Conservation (phyloP, 2,329 filamentous ascomycete species). For the Aspergillus luchuensis region DNA sequence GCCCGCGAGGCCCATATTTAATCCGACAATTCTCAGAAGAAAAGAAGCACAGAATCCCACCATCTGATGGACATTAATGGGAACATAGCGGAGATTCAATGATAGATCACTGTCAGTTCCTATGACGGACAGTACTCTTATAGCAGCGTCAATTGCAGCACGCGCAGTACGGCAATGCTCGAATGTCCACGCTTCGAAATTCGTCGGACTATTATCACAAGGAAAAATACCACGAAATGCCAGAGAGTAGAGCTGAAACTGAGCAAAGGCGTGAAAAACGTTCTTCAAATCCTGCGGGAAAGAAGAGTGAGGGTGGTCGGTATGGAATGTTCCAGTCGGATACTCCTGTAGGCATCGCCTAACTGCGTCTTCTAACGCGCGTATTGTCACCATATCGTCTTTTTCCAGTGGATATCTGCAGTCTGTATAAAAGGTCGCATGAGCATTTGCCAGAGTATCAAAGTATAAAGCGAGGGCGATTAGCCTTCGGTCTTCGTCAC, state of each 20-base stretch:
- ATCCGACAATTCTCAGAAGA: slow-evolving; percentile 29
- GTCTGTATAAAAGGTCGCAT: slow-evolving; percentile 54
- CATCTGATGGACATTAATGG: slow-evolving; percentile 30
- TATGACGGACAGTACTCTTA: slow-evolving; percentile 17
- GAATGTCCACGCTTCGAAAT: slow-evolving; percentile 7
- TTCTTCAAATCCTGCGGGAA: too few species aligned
- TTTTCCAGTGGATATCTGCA: slow-evolving; percentile 48
- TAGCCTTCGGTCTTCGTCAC: slow-evolving; percentile 50
- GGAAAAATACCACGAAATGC: slow-evolving; percentile 34
- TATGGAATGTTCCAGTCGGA: too few species aligned
- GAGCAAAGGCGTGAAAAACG: slow-evolving; percentile 36
- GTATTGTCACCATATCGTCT: slow-evolving; percentile 46
- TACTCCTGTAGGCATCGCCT: slow-evolving; percentile 35
- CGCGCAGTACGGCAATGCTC: slow-evolving; percentile 25
- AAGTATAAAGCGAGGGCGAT: slow-evolving; percentile 56
- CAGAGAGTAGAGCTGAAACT: slow-evolving; percentile 45
- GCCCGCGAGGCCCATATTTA: neutral
- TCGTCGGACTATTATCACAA: slow-evolving; percentile 15
- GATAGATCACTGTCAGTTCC: slow-evolving; percentile 33
- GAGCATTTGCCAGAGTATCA: slow-evolving; percentile 52
- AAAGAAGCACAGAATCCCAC: slow-evolving; percentile 34
- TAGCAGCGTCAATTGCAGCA: slow-evolving; percentile 41
- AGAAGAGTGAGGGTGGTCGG: too few species aligned
- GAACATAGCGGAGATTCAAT: slow-evolving; percentile 42
- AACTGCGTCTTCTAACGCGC: slow-evolving; percentile 35